phyloP scores from a whole-genome alignment of 768 basidiomycete species.

The Candolleomyces aberdarensis region DNA sequence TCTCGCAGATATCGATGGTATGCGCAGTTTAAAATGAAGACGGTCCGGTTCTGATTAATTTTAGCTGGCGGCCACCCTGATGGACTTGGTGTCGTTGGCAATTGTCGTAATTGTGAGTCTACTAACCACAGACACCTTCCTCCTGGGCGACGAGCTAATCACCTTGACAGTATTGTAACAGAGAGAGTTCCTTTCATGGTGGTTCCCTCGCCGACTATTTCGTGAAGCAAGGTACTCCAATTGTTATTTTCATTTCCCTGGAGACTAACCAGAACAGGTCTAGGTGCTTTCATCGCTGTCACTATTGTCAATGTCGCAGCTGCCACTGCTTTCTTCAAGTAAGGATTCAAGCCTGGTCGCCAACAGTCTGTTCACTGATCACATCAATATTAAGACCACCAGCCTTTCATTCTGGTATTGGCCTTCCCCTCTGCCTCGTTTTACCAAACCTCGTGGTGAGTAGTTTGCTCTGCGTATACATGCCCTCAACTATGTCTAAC shows the following conservation, averaged over 20 bases:
- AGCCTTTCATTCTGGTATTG: slow-evolving; percentile 29
- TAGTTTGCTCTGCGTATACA: not conserved
- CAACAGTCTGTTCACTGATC: not conserved
- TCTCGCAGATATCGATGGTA: slow-evolving; percentile 17
- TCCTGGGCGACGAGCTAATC: not conserved
- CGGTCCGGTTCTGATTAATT: not conserved
- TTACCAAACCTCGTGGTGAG: slow-evolving; percentile 36
- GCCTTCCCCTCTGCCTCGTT: slow-evolving; percentile 34
- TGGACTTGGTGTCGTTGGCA: slow-evolving; percentile 36
- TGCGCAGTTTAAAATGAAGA: not conserved
- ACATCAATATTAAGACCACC: slow-evolving; percentile 21
- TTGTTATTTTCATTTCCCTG: not conserved
- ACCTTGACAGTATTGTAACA: slow-evolving; percentile 18
- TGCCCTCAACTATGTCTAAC: not conserved
- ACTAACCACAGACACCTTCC: not conserved
- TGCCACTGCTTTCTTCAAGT: slow-evolving; percentile 34
- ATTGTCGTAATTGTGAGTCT: slow-evolving; percentile 30
- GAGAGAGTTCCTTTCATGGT: slow-evolving; percentile 20
- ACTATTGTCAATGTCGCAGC: slow-evolving; percentile 28
- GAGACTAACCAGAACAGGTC: slow-evolving; percentile 19
- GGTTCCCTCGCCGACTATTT: slow-evolving; percentile 22
- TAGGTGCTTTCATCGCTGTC: slow-evolving; percentile 30
- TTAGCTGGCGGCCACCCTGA: slow-evolving; percentile 33
- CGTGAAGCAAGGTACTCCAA: slow-evolving; percentile 30
- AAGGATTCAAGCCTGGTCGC: slow-evolving; percentile 1